phyloP scores from a whole-genome alignment of 345 rosid genomes.

The Populus alba region DNA sequence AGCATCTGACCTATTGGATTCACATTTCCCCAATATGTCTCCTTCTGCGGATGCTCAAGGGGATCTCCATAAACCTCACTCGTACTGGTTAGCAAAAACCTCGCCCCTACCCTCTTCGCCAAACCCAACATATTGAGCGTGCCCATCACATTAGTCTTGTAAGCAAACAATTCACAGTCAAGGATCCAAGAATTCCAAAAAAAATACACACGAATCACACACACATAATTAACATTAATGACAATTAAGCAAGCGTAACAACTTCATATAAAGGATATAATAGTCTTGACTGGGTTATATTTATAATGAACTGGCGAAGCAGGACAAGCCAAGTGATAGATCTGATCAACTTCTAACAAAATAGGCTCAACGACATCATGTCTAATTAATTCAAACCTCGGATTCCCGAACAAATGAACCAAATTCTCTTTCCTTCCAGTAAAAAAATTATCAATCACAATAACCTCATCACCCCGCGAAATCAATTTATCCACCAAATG shows the following conservation, averaged over 20 bases:
- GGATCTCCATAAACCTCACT: constrained; percentile 99
- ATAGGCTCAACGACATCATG: constrained; percentile 98
- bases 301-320: constrained; percentile 99
- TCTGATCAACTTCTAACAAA: constrained; percentile 94
- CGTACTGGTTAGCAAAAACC: constrained; percentile 93
- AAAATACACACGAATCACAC: constrained; percentile 1
- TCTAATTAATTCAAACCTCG: constrained; percentile 89
- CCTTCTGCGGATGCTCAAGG: constrained; percentile 98
- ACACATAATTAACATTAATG: background rate
- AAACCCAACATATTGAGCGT: constrained; percentile 97
- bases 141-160: constrained; percentile 99
- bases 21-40: constrained; percentile 97
- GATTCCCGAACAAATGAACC: constrained; percentile 74
- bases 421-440: constrained; percentile 94
- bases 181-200: constrained; percentile 37
- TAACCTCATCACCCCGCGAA: constrained; percentile 87
- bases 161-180: constrained; percentile 32
- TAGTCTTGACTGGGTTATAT: constrained; percentile 94
- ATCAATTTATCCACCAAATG: constrained; percentile 93
- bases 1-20: constrained; percentile 76
- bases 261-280: constrained; percentile 60
- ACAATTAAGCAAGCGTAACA: background rate
- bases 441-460: constrained; percentile 91
- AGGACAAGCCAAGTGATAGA: constrained; percentile 98
- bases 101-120: constrained; percentile 97